Evolutionary conservation across 441 rosid genomes (phyloP), one percentile per base, ranked within the genome.

Genomic region (Adansonia madagascariensis): DNA sequence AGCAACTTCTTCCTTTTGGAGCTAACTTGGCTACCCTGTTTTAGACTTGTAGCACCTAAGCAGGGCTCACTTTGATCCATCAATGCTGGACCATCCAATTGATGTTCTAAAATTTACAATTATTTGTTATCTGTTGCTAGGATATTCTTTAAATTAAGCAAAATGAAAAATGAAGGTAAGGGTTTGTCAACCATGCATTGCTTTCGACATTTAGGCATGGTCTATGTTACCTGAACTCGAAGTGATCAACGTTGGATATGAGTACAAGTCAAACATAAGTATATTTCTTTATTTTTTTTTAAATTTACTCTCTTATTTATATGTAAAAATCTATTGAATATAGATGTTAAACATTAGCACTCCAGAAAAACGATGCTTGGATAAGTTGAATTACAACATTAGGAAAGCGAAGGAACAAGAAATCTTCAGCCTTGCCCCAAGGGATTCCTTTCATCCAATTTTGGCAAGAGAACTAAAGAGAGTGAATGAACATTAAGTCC

Each of bases 1-100:
- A 92, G 81, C 71, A 91, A 35, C 82, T 79, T 92, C 76, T 73
- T 82, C 85, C 87, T 88, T 78, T 77, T 89, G 39, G 92, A 74
- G 65, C 59, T n/a, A 47, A 71, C 80, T 49, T 76, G 76, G 52
- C 41, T 50, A 24, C n/a, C 53, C 17, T 20, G 39, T 35, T 35
- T 35, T 3, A 35, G 39, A 35, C 39, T 72, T 62, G 47, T 73
- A 20, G 8, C 68, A 31, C 22, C 57, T 1, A 35, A 46, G 71
- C 39, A 31, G 52, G 61, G 46, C 71, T 63, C 82, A 41, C 8
- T 80, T 0, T 52, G 70, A 17, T 50, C 22, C 14, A 11, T 82
- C 9, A 83, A 57, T 2, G 63, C 79, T 20, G 80, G 47, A 24
- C 57, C 78, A 56, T 84, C 75, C 12, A 6, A 67, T 35, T 80